These are phyloP conservation scores for Oxyria digyna DNA, from an alignment of 148 eudicot species.

Conservation along the genomic window DNA sequence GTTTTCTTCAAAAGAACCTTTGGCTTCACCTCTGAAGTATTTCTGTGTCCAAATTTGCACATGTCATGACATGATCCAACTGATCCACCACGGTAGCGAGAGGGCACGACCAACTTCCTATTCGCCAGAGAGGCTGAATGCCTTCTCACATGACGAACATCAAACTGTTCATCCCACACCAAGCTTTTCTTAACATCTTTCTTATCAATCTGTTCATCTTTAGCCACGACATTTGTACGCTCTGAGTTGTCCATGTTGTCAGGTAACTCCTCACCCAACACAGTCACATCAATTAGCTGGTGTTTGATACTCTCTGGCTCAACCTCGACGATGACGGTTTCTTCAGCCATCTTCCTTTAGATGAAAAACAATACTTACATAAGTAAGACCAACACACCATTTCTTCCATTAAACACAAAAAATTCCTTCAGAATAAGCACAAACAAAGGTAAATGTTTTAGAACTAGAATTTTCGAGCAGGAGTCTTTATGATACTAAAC, in stretches of 20 bases:
- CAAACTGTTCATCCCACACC: background rate
- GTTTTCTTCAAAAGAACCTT: slow-evolving; percentile 16
- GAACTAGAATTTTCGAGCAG: too few relatives aligned
- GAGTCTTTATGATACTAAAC: background rate
- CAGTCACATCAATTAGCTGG: background rate
- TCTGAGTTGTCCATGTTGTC: background rate
- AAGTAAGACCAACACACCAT: background rate
- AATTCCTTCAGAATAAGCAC: too few relatives aligned
- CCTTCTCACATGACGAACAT: slow-evolving; percentile 13
- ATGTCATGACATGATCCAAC: slow-evolving; percentile 68
- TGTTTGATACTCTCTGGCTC: slow-evolving; percentile 4
- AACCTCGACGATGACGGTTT: slow-evolving; percentile 1
- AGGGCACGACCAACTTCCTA: slow-evolving; percentile 19
- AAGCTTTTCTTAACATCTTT: background rate
- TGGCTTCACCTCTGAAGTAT: slow-evolving; percentile 19
- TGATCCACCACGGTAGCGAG: slow-evolving; percentile 51
- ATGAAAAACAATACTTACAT: background rate
- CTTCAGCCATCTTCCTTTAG: background rate
- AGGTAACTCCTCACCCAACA: background rate
- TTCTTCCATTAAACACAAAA: background rate
- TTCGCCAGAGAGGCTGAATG: slow-evolving; percentile 18
- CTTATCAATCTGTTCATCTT: background rate
- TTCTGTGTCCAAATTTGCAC: slow-evolving; percentile 51
- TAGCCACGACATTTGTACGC: background rate
- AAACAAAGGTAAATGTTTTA: too few relatives aligned